These are phyloP conservation scores for Hagleromyces aurorensis DNA, from an alignment of 805 yeast species.

Conservation along the genomic window DNA sequence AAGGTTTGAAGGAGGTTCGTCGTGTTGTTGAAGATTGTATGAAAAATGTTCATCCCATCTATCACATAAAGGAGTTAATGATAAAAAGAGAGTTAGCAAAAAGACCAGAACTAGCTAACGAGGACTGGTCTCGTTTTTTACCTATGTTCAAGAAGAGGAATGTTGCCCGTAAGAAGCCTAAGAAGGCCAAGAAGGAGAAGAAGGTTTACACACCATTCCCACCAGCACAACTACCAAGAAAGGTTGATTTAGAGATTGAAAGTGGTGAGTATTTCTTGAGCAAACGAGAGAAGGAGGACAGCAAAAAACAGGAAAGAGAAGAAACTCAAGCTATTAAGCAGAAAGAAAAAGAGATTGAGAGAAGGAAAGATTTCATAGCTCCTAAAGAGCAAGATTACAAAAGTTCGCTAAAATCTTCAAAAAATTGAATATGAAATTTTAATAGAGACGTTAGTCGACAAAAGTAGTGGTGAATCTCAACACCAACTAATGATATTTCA, in stretches of 20 bases:
- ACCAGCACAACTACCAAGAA: conserved; percentile 93
- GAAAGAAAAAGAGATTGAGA: conserved; percentile 55
- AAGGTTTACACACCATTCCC: conserved; percentile 98
- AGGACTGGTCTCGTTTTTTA: conserved; percentile 93
- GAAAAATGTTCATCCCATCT: conserved; percentile 95
- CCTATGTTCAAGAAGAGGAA: conserved; percentile 96
- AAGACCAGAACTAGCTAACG: conserved; percentile 90
- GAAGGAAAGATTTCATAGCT: conserved; percentile 73
- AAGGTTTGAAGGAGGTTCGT: conserved; percentile 85
- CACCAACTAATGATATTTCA: too few relatives aligned
- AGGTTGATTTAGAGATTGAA: conserved; percentile 94
- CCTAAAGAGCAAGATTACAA: conserved; percentile 67
- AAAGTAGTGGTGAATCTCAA: too few relatives aligned
- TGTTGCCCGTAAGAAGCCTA: conserved; percentile 87
- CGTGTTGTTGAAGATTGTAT: conserved; percentile 96
- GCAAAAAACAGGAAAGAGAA: conserved; percentile 65
- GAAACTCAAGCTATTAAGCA: conserved; percentile 69
- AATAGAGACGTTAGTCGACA: too few relatives aligned
- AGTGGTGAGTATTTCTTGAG: conserved; percentile 97
- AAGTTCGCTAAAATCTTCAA: conserved; percentile 32
- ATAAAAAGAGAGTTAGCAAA: conserved; percentile 91
- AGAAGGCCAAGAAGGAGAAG: conserved; percentile 49
- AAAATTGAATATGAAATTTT: too few relatives aligned
- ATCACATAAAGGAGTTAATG: conserved; percentile 95
- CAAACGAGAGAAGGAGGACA: conserved; percentile 69